Evolutionary conservation across 2,329 filamentous ascomycete species (phyloP).

Genomic region (Talaromyces sp.): DNA sequence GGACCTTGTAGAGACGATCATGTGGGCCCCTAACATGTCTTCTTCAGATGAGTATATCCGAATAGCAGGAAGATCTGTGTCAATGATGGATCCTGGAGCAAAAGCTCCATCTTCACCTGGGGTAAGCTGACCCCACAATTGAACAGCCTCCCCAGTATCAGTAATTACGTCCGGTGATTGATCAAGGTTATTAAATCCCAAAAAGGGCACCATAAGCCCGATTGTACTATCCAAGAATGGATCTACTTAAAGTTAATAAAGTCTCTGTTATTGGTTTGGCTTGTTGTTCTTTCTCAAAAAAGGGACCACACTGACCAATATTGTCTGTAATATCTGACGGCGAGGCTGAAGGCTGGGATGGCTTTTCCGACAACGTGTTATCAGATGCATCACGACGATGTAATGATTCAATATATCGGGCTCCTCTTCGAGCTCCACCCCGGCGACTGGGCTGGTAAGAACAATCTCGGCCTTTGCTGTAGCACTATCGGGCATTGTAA

Average conservation of each 20-base stretch:
- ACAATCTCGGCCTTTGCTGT: constrained; percentile 16
- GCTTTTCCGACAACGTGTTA: background rate
- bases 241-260: constrained; percentile 7
- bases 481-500: constrained; percentile 13
- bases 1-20: background rate
- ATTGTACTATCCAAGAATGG: constrained; percentile 19
- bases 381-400: constrained; percentile 2
- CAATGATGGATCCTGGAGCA: background rate
- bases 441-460: constrained; percentile 27
- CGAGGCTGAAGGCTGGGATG: background rate
- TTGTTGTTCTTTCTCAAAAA: background rate
- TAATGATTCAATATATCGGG: constrained; percentile 14
- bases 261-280: background rate
- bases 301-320: constrained; percentile 6
- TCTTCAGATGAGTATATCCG: constrained; percentile 23
- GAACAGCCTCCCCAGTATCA: constrained; percentile 8
- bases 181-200: constrained; percentile 22
- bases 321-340: constrained; percentile 5
- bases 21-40: constrained; percentile 20
- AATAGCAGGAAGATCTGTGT: constrained; percentile 9
- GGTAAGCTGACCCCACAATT: constrained; percentile 15
- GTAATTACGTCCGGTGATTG: constrained; percentile 17
- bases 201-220: constrained; percentile 18
- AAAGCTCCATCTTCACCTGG: constrained; percentile 11
- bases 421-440: constrained; percentile 26